Evolutionary conservation across 2,329 filamentous ascomycete species (phyloP).

Genomic region (Verticillium dahliae): DNA sequence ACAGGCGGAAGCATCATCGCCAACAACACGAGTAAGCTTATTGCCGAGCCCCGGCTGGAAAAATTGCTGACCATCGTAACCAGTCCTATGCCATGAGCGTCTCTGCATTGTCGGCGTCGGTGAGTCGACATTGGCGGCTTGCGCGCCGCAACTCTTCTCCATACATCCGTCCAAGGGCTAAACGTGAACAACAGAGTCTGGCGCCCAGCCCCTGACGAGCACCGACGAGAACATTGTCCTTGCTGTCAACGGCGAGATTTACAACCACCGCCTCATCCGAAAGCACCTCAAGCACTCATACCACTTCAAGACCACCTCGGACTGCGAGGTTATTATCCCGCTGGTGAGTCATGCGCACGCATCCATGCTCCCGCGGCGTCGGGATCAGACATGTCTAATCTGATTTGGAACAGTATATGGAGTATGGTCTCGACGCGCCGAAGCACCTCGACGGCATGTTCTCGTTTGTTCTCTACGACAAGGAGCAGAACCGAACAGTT

Average conservation of each 20-base stretch:
- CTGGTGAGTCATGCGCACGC: conserved; percentile 53
- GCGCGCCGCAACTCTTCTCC: not conserved
- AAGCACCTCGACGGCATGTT: conserved; percentile 98
- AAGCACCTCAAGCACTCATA: conserved; percentile 79
- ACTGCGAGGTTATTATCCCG: conserved; percentile 98
- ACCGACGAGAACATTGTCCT: conserved; percentile 82
- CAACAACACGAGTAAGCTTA: conserved; percentile 78
- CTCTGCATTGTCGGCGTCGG: conserved; percentile 95
- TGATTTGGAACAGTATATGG: conserved; percentile 61
- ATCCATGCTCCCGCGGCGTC: not conserved
- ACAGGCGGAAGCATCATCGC: conserved; percentile 80
- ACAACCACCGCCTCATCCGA: conserved; percentile 95
- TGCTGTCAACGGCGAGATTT: conserved; percentile 98
- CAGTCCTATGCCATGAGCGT: conserved; percentile 94
- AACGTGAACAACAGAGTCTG: conserved; percentile 59
- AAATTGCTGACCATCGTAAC: conserved; percentile 18
- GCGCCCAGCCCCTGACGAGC: conserved; percentile 92
- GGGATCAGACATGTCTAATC: not conserved
- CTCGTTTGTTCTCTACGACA: conserved; percentile 97
- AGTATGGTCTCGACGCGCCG: conserved; percentile 86
- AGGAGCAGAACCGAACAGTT: conserved; percentile 83
- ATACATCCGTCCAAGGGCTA: not conserved
- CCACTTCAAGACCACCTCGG: conserved; percentile 97
- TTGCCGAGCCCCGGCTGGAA: not conserved
- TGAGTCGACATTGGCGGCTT: conserved; percentile 37